Base-by-base conservation (phyloP, 805 yeast genomes). In the Starmerella apicola region DNA sequence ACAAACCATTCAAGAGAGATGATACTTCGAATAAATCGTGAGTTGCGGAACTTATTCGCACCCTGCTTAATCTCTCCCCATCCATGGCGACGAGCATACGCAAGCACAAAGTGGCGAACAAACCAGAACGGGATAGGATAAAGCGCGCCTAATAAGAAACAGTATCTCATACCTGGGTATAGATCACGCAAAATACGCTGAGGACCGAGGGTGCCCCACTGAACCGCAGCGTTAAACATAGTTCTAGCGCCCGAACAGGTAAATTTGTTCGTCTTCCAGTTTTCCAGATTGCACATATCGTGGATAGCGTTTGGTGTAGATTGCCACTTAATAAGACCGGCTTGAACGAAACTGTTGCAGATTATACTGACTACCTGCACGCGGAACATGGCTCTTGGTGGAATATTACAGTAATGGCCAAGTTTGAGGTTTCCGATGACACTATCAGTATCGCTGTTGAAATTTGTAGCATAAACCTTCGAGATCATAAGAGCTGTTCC, bases 61-160 rank as follows among this genome's bases (percentile, higher is more conserved):
- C 44, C 44, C 16, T 36, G 37, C 21, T 32, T 30, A 10, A 5
- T 7, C 10, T 22, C 36, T 3, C 48, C 38, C 43, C 44, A 39
- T 20, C 32, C 30, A 9, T 24, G 23, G 9, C 22, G 25, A 10
- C 54, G 49, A 2, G 43, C 45, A 16, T 32, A 32, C 1, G 49
- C 36, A 22, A 44, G 39, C 54, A 66, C 29, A 3, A 53, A 55
- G n/a, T 82, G 81, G 37, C 75, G 62, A 24, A 77, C 58, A 62
- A 78, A 75, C 69, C 73, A 77, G 55, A 72, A 71, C 43, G 78
- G 60, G 8, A 68, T 60, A 2, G 84, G 82, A 50, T 76, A 78
- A 37, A 68, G 51, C 17, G 74, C 66, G 4, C 75, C 68, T 3
- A 74, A 68, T 27, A 66, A 55, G 54, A 62, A 71, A 16, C 63